Base-by-base conservation (phyloP, 2,329 filamentous ascomycete genomes). In the Fusarium transvaalense region DNA sequence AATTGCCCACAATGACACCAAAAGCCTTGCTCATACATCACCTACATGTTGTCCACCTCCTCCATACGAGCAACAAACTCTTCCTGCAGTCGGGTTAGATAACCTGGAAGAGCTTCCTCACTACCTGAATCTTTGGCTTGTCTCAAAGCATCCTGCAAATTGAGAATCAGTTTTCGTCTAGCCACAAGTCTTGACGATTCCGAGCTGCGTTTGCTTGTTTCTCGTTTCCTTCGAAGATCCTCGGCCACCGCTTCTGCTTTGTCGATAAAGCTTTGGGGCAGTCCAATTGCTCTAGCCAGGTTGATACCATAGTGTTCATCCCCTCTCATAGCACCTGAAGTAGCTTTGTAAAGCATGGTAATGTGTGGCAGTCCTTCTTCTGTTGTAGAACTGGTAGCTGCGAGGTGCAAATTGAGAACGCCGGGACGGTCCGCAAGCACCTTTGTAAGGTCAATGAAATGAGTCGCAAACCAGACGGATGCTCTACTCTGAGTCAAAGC, bases 401-500 rank as follows among this genome's bases (percentile, higher is more conserved):
- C 86, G 3, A 98, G 85, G 75, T 97, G 94, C 3, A 97, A 82
- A 69, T 93, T 97, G 25, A 94, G 83, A 1, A 97, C 93, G 0
- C 94, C 94, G 17, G 87, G 88, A 13, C 92, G 87, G 67, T 94
- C 89, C 2, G 86, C 84, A 63, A 97, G 84, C 35, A 95, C 92
- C 4, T 85, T 86, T 0, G 94, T 91, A 4, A 99, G 83, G 64
- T 97, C 92, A 35, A 88, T 84, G 76, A 97, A 99, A 76, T 99
- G 97, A 0, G 96, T 98, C 3, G 91, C 93, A 78, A 99, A 99
- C 90, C 93, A 97, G 0, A 97, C 89, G 0, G 92, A 84, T 0
- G 94, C 90, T 62, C 88, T 86, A 71, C 89, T 96, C 61, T 94
- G 87, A 6, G 97, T 86, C 5, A 99, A 83, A 0, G 92, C 92